A percentile compares a stretch with the other conserved stretches of the same genome.
These are phyloP conservation scores for Salix arbutifolia DNA, from an alignment of 345 rosid species.

Conservation along the genomic window DNA sequence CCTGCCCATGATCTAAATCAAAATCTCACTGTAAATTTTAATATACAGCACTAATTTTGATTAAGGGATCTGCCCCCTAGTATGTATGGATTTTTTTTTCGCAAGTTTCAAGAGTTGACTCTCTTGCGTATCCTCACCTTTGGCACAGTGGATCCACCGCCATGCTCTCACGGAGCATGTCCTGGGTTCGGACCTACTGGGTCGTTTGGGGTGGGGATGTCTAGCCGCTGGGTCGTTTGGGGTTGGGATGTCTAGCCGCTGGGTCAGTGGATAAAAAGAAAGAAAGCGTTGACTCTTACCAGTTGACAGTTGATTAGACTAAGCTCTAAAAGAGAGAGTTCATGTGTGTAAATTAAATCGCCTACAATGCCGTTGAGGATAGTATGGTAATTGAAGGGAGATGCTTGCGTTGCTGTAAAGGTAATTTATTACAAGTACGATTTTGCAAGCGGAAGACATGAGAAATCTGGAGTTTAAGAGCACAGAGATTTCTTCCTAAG, in stretches of 20 bases:
- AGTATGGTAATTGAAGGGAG: not conserved
- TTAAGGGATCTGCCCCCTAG: not conserved
- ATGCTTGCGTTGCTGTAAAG: not conserved
- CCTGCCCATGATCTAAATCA: not conserved
- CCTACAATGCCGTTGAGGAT: not conserved
- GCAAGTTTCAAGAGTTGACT: conserved; percentile 8
- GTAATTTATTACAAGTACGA: not conserved
- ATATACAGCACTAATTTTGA: not conserved
- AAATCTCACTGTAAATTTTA: not conserved
- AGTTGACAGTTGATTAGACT: not conserved
- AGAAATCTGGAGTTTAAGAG: not conserved
- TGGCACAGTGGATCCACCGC: too few relatives aligned
- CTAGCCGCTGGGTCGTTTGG: too few relatives aligned
- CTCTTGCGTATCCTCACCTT: not conserved
- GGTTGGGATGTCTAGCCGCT: too few relatives aligned
- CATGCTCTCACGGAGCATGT: too few relatives aligned
- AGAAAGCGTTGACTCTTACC: conserved; percentile 9
- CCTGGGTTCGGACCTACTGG: too few relatives aligned
- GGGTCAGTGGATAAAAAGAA: too few relatives aligned
- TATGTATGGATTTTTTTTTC: not conserved
- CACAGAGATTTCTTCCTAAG: conserved; percentile 4
- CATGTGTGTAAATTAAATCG: not conserved
- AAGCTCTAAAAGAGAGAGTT: not conserved
- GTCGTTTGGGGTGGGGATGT: too few relatives aligned
- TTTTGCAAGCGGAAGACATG: conserved; percentile 2